Conservation (phyloP, 2,329 filamentous ascomycete species). For the Apiospora phragmitis region DNA sequence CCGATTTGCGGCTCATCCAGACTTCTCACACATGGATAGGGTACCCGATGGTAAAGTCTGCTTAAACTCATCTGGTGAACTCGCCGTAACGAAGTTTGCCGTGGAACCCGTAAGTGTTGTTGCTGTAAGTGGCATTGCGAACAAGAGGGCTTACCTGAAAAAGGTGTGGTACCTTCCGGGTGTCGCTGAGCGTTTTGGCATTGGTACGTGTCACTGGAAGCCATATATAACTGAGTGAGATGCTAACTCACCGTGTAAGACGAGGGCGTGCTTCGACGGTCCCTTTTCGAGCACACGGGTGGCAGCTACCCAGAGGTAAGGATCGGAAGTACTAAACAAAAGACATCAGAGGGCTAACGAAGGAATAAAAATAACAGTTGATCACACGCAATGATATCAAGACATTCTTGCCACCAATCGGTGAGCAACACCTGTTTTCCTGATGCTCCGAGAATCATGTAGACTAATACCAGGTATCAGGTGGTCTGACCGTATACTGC, state of each 20-base stretch:
- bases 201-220: conserved; percentile 52
- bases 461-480: conserved; percentile 31
- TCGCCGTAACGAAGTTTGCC: conserved; percentile 94
- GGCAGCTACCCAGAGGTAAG: conserved; percentile 85
- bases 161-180: conserved; percentile 79
- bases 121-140: background rate
- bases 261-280: conserved; percentile 81
- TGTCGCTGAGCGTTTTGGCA: conserved; percentile 90
- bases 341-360: background rate
- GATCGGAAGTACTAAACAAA: background rate
- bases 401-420: conserved; percentile 92
- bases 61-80: conserved; percentile 79
- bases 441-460: background rate
- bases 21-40: conserved; percentile 33
- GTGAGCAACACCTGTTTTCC: conserved; percentile 34
- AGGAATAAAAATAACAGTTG: conserved; percentile 48
- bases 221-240: background rate
- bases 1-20: background rate
- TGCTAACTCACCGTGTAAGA: conserved; percentile 49
- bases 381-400: conserved; percentile 96
- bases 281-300: conserved; percentile 92
- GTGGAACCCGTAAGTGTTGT: conserved; percentile 77
- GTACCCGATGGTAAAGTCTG: conserved; percentile 85
- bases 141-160: background rate
- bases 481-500: conserved; percentile 92